Percentiles rank a stretch among this genome's conserved stretches.
Evolutionary conservation across 2,329 filamentous ascomycete species (phyloP).

Genomic region (Neurospora sp.): DNA sequence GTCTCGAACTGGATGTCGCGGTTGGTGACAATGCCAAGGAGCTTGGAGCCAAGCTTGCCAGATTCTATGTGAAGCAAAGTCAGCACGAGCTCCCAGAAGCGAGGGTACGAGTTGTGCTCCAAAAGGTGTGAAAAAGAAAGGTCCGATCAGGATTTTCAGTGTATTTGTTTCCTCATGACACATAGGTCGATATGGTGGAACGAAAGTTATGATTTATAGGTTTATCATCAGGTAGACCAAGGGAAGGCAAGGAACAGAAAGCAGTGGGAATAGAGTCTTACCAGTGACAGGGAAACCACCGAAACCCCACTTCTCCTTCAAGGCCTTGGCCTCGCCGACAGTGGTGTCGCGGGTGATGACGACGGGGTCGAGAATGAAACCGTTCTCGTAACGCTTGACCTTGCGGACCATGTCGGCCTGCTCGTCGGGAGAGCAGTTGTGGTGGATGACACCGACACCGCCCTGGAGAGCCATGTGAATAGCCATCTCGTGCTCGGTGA

Average conservation of each 20-base stretch:
- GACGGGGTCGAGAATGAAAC: constrained; percentile 93
- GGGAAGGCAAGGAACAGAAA: constrained; percentile 13
- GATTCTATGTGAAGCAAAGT: constrained; percentile 52
- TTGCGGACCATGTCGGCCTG: constrained; percentile 99
- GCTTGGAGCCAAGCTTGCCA: constrained; percentile 88
- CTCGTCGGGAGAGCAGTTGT: constrained; percentile 96
- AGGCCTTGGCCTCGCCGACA: constrained; percentile 77
- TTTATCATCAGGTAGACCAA: constrained; percentile 62
- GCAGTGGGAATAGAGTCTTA: constrained; percentile 39
- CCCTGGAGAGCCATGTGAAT: constrained; percentile 91
- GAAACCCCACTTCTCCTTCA: constrained; percentile 98
- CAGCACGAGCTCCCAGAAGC: constrained; percentile 21
- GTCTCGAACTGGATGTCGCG: constrained; percentile 96
- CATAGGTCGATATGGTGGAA: constrained; percentile 95
- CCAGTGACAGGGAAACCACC: constrained; percentile 97
- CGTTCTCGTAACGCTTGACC: constrained; percentile 98
- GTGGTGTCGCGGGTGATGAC: constrained; percentile 83
- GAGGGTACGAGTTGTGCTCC: constrained; percentile 18
- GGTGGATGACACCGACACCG: constrained; percentile 90
- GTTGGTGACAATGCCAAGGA: constrained; percentile 94
- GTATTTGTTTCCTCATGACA: constrained; percentile 69
- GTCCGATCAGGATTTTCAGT: constrained; percentile 36
- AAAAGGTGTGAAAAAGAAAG: constrained; percentile 8
- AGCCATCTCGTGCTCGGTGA: constrained; percentile 99
- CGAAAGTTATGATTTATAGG: constrained; percentile 93